These are phyloP conservation scores for Onygenales sp. DNA, from an alignment of 2,329 filamentous ascomycete species.

Conservation along the genomic window DNA sequence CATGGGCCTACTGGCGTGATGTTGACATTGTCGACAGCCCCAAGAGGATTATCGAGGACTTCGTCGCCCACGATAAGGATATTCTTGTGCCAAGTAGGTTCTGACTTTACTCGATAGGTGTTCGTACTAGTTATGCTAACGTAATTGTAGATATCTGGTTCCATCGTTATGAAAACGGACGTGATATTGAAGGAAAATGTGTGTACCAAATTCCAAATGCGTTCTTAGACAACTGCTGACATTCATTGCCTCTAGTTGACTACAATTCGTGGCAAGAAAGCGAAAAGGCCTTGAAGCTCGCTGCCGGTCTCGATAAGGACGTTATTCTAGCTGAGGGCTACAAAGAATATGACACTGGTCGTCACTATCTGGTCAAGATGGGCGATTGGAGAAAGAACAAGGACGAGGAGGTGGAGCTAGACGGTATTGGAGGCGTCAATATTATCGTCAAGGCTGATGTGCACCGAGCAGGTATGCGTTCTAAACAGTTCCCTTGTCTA, in stretches of 20 bases:
- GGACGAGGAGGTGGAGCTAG: constrained; percentile 82
- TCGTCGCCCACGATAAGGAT: constrained; percentile 87
- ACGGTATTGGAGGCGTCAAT: constrained; percentile 94
- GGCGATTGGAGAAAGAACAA: constrained; percentile 90
- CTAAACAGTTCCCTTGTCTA: constrained; percentile 16
- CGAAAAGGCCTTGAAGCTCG: constrained; percentile 67
- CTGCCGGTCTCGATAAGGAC: constrained; percentile 65
- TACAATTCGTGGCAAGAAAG: constrained; percentile 99
- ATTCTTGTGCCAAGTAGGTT: constrained; percentile 85
- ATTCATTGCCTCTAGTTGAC: constrained; percentile 56
- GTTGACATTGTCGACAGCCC: constrained; percentile 93
- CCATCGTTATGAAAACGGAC: constrained; percentile 70
- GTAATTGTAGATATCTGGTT: constrained; percentile 77
- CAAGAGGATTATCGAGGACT: constrained; percentile 80
- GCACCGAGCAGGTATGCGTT: constrained; percentile 69
- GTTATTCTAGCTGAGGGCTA: constrained; percentile 89
- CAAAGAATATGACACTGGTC: constrained; percentile 83
- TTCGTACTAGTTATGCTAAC: constrained; percentile 4
- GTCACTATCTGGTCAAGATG: constrained; percentile 81
- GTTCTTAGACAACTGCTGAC: not conserved
- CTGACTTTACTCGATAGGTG: not conserved
- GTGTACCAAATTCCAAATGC: constrained; percentile 30
- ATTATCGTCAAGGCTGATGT: constrained; percentile 97
- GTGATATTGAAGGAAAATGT: constrained; percentile 93
- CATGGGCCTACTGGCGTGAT: constrained; percentile 98